These are phyloP conservation scores for Didymella arachidicola DNA, from an alignment of 2,329 filamentous ascomycete genomes.

Conservation along the genomic window DNA sequence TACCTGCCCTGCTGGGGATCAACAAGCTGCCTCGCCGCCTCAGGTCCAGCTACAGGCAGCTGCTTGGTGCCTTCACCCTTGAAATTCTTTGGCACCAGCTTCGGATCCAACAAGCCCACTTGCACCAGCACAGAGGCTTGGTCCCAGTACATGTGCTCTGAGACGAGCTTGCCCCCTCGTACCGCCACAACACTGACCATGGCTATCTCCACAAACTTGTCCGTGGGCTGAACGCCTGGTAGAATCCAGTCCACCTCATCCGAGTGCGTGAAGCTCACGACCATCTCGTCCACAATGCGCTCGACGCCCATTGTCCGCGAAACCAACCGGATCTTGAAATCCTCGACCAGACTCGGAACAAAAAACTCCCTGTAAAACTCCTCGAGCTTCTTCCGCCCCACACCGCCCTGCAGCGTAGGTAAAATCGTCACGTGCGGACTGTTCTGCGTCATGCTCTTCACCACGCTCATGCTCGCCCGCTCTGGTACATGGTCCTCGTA, in stretches of 20 bases:
- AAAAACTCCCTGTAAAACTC: constrained; percentile 66
- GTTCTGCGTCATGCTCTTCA: constrained; percentile 45
- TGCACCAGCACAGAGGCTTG: constrained; percentile 66
- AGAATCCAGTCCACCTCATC: constrained; percentile 66
- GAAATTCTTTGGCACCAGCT: constrained; percentile 56
- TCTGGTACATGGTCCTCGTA: constrained; percentile 45
- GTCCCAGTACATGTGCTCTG: constrained; percentile 68
- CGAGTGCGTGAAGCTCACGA: constrained; percentile 64
- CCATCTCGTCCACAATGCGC: constrained; percentile 66
- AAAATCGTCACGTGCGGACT: constrained; percentile 49
- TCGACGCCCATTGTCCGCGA: constrained; percentile 65
- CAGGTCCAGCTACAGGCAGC: constrained; percentile 52
- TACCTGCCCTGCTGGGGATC: constrained; percentile 52
- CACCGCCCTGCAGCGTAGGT: constrained; percentile 55
- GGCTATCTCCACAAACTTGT: constrained; percentile 63
- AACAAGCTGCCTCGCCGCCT: constrained; percentile 54
- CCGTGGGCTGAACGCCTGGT: constrained; percentile 63
- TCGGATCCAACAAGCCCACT: constrained; percentile 63
- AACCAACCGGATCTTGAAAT: constrained; percentile 62
- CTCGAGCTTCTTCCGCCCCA: constrained; percentile 53
- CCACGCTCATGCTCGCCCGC: constrained; percentile 39
- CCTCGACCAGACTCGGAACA: constrained; percentile 61
- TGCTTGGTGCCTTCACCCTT: constrained; percentile 51
- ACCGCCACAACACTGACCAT: constrained; percentile 64
- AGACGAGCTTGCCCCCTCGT: constrained; percentile 61